Evolutionary conservation across 1,284 basidiomycete genomes (phyloP), one percentile per base, ranked within the genome.

Genomic region (Ustilago tritici): DNA sequence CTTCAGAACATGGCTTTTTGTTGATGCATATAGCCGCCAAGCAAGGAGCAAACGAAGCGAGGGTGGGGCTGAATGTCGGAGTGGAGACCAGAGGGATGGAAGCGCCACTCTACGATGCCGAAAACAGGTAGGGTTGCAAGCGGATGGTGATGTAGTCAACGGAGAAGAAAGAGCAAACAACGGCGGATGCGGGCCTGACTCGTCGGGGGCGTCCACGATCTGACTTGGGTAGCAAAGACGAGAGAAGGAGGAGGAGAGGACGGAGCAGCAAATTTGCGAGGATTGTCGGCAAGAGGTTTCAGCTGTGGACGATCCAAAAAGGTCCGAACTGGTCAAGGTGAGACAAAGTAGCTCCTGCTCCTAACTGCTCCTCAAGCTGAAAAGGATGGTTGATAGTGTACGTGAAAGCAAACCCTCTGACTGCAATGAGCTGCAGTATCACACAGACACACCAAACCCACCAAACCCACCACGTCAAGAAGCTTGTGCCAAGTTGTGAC

Each of bases 21-120:
- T 46, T 19, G 43, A 23, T 46, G 43, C 43, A 46, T 46, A 46
- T 46, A 46, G 43, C 43, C 43, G 43, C n/a, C 43, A 46, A 19
- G 19, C 6, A 11, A 19, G 43, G n/a, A 28, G 23, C 23, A 28
- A 28, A 28, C 23, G 23, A 50, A 50, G 49, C 49, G 49, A 50
- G 28, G 49, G 49, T 12, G 28, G 56, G 56, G 56, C 56, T 57
- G 56, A 57, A 46, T 57, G 58, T 50, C 47, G 47, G 58, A 52
- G 49, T 52, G 5, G 14, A 31, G 49, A 31, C 28, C 31, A 12
- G 10, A 32, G 28, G 23, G 49, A 32, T 50, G 28, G 23, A 6
- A 50, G 49, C 49, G 49, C 49, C 49, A 50, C 49, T 9, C 6
- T 15, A 50, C 5, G 49, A 50, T 50, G 31, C 23, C 31, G 49